Percentiles rank a stretch among this genome's conserved stretches.
Conservation (phyloP, 305 asterid genomes). For the Fraxinus greggii region DNA sequence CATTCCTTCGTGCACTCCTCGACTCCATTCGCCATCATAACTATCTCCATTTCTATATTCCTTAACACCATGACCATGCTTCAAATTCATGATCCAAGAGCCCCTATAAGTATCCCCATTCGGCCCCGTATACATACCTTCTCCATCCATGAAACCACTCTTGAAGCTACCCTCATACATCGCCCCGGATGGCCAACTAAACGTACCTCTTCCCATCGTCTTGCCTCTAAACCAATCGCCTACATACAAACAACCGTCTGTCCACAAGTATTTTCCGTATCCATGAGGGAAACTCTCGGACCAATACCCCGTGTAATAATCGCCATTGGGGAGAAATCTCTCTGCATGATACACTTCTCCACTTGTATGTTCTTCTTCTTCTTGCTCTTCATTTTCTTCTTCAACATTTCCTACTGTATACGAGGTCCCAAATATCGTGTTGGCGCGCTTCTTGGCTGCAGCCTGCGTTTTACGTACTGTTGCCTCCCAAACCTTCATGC, state of each 20-base stretch:
- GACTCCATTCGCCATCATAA: conserved; percentile 72
- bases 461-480: conserved; percentile 88
- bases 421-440: conserved; percentile 70
- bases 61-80: conserved; percentile 56
- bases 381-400: conserved; percentile 37
- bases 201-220: conserved; percentile 56
- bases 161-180: conserved; percentile 76
- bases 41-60: conserved; percentile 54
- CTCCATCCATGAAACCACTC: conserved; percentile 81
- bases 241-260: conserved; percentile 76
- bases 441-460: conserved; percentile 92
- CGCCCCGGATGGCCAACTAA: conserved; percentile 74
- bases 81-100: conserved; percentile 65
- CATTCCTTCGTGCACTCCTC: conserved; percentile 54
- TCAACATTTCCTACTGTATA: conserved; percentile 40
- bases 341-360: conserved; percentile 83
- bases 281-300: conserved; percentile 74
- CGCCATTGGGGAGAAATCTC: conserved; percentile 85
- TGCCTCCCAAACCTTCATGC: conserved; percentile 99
- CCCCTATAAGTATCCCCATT: conserved; percentile 56
- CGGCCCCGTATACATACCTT: conserved; percentile 58
- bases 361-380: conserved; percentile 40
- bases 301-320: conserved; percentile 86
- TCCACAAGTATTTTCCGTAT: conserved; percentile 83
- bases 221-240: conserved; percentile 72